Percentiles rank a stretch among this genome's conserved stretches.
Evolutionary conservation across 495 filamentous ascomycete species (phyloP).

Genomic region (Schizothecium vesticola): DNA sequence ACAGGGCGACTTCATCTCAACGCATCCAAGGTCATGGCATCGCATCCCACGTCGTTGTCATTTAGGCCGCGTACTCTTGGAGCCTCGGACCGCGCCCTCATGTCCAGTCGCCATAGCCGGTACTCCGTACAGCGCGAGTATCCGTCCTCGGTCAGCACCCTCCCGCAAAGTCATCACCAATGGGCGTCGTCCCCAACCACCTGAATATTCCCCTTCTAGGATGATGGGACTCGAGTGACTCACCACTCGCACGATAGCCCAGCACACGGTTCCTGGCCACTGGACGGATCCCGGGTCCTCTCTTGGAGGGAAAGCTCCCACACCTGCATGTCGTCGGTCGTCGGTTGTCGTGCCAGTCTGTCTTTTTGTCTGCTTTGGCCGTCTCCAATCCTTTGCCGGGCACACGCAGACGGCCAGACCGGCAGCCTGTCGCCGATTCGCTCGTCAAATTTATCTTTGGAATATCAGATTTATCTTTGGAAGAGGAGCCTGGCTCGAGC

Average conservation of each 20-base stretch:
- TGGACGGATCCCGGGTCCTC: background rate
- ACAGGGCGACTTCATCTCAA: background rate
- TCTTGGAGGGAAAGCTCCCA: conserved; percentile 1
- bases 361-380: background rate
- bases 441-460: background rate
- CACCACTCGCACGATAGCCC: conserved; percentile 13
- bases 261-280: conserved; percentile 10
- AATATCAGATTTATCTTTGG: background rate
- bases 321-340: background rate
- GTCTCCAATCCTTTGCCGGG: background rate
- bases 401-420: background rate
- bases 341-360: background rate
- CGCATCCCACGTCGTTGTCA: conserved; percentile 2
- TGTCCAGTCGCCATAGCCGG: background rate
- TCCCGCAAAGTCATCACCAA: conserved; percentile 12
- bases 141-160: conserved; percentile 1
- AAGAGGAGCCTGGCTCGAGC: background rate
- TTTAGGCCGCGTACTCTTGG: conserved; percentile 9
- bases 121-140: background rate
- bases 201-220: conserved; percentile 1
- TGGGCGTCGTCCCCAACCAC: conserved; percentile 11
- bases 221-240: conserved; percentile 23
- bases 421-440: background rate
- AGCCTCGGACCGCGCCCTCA: background rate
- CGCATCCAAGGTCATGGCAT: background rate